phyloP scores from a whole-genome alignment of 371 early-diverging fungal genomes.

The Mortierella sp. region DNA sequence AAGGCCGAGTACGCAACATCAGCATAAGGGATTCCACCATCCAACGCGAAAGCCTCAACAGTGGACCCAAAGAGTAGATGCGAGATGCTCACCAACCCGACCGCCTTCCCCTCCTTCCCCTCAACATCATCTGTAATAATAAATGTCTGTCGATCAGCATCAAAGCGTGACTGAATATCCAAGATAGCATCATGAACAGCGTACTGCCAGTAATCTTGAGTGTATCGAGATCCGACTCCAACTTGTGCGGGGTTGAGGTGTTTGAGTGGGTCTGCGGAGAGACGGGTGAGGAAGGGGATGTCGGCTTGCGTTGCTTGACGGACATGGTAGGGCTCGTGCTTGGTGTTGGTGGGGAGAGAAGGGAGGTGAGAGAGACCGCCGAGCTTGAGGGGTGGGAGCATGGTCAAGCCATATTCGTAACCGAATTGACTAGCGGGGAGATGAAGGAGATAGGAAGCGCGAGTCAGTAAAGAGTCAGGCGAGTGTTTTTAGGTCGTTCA shows the following conservation, averaged over 20 bases:
- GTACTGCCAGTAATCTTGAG: slow-evolving; percentile 37
- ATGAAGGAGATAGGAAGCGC: not conserved
- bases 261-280: slow-evolving; percentile 16
- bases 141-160: slow-evolving; percentile 30
- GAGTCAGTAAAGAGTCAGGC: not conserved
- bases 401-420: slow-evolving; percentile 33
- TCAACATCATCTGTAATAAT: slow-evolving; percentile 29
- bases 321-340: slow-evolving; percentile 33
- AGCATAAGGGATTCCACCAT: slow-evolving; percentile 6
- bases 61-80: not conserved
- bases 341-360: slow-evolving; percentile 24
- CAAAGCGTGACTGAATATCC: slow-evolving; percentile 20
- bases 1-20: slow-evolving; percentile 13
- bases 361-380: slow-evolving; percentile 27
- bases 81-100: slow-evolving; percentile 33
- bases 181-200: slow-evolving; percentile 24
- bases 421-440: slow-evolving; percentile 41
- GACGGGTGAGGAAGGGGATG: slow-evolving; percentile 31
- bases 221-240: slow-evolving; percentile 17
- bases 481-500: no score
- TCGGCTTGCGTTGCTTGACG: slow-evolving; percentile 27
- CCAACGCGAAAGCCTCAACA: slow-evolving; percentile 30
- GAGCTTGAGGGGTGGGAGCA: not conserved
- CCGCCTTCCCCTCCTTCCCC: not conserved
- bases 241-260: not conserved